Base-by-base conservation (phyloP, 805 yeast species). In the Wickerhamiella allomyrinae region DNA sequence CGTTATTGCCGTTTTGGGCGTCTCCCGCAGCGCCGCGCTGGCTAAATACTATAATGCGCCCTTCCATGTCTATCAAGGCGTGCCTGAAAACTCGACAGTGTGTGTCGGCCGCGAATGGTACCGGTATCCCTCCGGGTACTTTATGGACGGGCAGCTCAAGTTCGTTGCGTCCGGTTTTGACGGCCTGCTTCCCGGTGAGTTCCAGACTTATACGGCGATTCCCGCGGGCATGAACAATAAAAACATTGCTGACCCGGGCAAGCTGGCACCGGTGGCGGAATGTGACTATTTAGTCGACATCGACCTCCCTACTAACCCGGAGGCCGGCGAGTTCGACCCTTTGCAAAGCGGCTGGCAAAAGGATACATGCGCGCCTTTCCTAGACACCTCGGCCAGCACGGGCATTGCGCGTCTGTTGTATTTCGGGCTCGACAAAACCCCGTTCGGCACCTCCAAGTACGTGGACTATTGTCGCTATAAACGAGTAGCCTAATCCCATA, bases 91-190 rank as follows among this genome's bases (percentile, higher is more conserved):
- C 15, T 44, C 54, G 6, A 79, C 75, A 49, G 79, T 89, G 0
- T 89, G 97, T 60, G 69, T 81, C n/a, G 96, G 95, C 2, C 71
- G 94, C 45, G 96, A 89, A 62, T 87, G 96, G 96, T 85, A 84
- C 55, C 81, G 89, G 55, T 87, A 66, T 60, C 95, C 97, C 8
- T 76, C 82, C 1, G 86, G 95, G 0, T 82, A 86, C 57, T 84
- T 87, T 55, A 62, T 89, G 20, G 77, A 82, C 3, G 69, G 72
- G 4, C 69, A 69, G 52, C 62, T 85, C 20, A 66, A 66, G 51
- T 89, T 84, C 58, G 74, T 82, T 8, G 64, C 68, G 43, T 77
- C 85, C 43, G 91, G 89, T 1, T 89, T 87, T 60, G 74, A 78
- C 57, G 96, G 96, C 0, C 63, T 87, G 46, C 63, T 89, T 27